Conservation (phyloP, 257 asterid species). For the Oldenlandia corymbosa region DNA sequence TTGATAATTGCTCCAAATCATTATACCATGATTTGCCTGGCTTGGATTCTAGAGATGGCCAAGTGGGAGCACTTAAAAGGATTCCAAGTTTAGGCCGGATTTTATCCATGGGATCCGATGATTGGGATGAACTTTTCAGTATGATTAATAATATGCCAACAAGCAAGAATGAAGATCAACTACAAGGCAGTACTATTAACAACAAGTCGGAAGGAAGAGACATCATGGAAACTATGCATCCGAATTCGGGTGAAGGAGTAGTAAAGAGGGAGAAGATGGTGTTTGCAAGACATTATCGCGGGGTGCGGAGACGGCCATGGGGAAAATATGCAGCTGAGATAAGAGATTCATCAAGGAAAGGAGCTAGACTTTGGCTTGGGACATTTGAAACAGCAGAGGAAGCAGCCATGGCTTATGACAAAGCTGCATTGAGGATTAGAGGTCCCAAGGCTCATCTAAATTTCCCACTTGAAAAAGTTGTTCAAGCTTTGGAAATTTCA, state of each 20-base stretch:
- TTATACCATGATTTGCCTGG: constrained; percentile 40
- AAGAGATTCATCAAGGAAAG: constrained; percentile 63
- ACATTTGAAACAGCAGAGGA: constrained; percentile 67
- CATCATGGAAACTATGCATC: not conserved
- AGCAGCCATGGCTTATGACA: constrained; percentile 81
- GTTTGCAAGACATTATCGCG: constrained; percentile 40
- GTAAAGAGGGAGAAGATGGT: constrained; percentile 9
- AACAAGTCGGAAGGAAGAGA: not conserved
- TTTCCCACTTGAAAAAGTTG: constrained; percentile 48
- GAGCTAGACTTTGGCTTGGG: constrained; percentile 73
- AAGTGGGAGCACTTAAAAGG: constrained; percentile 35
- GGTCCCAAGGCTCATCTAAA: constrained; percentile 52
- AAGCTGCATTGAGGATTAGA: constrained; percentile 61
- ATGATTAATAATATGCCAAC: constrained; percentile 20
- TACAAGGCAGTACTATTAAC: not conserved
- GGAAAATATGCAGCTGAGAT: constrained; percentile 81
- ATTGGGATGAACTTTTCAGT: constrained; percentile 57
- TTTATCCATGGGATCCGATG: constrained; percentile 67
- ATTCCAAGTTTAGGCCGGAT: constrained; percentile 67
- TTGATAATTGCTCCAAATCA: constrained; percentile 1
- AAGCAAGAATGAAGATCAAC: not conserved
- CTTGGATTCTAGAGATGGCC: constrained; percentile 29
- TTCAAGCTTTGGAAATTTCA: constrained; percentile 27
- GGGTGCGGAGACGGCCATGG: constrained; percentile 78
- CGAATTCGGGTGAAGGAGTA: not conserved